Evolutionary conservation across 495 filamentous ascomycete species (phyloP).

Genomic region (Penicillium chermesinum): DNA sequence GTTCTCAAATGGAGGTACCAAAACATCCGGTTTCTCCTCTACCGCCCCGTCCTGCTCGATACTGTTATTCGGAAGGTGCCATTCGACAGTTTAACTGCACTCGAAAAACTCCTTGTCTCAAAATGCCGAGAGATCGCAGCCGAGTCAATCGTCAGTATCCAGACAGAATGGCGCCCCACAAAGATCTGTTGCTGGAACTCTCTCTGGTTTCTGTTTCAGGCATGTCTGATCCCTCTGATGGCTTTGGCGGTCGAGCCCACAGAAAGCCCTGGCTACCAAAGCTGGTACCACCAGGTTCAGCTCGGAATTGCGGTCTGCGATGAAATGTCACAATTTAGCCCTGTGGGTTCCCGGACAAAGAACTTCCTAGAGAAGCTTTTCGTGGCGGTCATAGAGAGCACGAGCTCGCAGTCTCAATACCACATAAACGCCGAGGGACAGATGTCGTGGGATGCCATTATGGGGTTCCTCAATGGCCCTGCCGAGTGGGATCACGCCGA

Average conservation of each 20-base stretch:
- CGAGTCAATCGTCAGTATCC: slow-evolving; percentile 65
- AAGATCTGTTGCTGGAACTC: slow-evolving; percentile 79
- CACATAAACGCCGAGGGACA: background rate
- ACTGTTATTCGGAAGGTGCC: slow-evolving; percentile 62
- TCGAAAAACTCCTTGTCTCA: slow-evolving; percentile 65
- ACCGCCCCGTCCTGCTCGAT: slow-evolving; percentile 67
- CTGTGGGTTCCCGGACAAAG: slow-evolving; percentile 5
- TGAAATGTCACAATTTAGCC: slow-evolving; percentile 9
- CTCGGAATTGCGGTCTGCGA: slow-evolving; percentile 5
- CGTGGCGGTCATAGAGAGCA: background rate
- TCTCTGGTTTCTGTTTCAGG: slow-evolving; percentile 79
- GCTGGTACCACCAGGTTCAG: slow-evolving; percentile 9
- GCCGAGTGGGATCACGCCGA: slow-evolving; percentile 4
- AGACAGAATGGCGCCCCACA: slow-evolving; percentile 61
- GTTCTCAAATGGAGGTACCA: slow-evolving; percentile 82
- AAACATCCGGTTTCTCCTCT: slow-evolving; percentile 74
- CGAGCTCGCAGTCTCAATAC: background rate
- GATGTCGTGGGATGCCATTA: background rate
- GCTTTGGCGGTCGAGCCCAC: slow-evolving; percentile 41
- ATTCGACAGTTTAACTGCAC: slow-evolving; percentile 51
- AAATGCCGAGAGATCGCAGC: slow-evolving; percentile 65
- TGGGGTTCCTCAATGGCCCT: slow-evolving; percentile 4
- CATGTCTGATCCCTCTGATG: slow-evolving; percentile 70
- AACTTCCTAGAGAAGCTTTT: slow-evolving; percentile 4
- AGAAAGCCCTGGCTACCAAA: slow-evolving; percentile 2